Base-by-base conservation (phyloP, 768 basidiomycete genomes). In the Floccularia luteovirens region DNA sequence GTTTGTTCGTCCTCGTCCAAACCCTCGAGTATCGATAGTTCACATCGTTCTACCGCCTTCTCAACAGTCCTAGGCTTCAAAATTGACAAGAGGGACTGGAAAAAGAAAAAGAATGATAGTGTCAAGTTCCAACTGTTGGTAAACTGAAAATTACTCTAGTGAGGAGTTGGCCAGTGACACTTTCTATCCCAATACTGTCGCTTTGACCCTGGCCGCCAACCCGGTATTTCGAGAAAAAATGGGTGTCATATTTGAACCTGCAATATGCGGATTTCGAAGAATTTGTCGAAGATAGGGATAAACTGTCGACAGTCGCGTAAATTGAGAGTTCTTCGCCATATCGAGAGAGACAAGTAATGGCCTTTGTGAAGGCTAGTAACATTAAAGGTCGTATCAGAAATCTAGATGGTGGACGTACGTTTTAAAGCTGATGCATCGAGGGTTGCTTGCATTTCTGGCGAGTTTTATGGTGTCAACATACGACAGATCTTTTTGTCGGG, bases 301-400 rank as follows among this genome's bases (percentile, higher is more conserved):
- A 54, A 24, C 63, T 59, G 24, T 82, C 78, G 0, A 68, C 54
- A 6, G 75, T 74, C 5, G 82, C 86, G 43, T 78, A 71, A 30
- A 91, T 69, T 25, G 74, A 69, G 31, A 91, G 62, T 45, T 91
- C 86, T 43, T 91, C 89, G 36, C 89, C 85, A 54, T 88, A 90
- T 61, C 74, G 79, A 25, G 87, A 79, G 31, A 90, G 64, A 58
- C 90, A 91, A 3, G 74, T 66, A 35, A 91, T 62, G 10, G 83
- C 81, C 56, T 73, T 81, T 20, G 81, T 79, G 52, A 90, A 79
- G 38, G 79, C 89, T 90, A n/a, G 48, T 35, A 38, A 53, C 32
- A 41, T 41, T 38, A 52, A 49, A 42, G 44, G 44, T 44, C 38
- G 6, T 43, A 38, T 31, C 44, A 22, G 40, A 35, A 49, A 23